Evolutionary conservation across 495 filamentous ascomycete genomes (phyloP).

Genomic region (Emericellopsis terricola): DNA sequence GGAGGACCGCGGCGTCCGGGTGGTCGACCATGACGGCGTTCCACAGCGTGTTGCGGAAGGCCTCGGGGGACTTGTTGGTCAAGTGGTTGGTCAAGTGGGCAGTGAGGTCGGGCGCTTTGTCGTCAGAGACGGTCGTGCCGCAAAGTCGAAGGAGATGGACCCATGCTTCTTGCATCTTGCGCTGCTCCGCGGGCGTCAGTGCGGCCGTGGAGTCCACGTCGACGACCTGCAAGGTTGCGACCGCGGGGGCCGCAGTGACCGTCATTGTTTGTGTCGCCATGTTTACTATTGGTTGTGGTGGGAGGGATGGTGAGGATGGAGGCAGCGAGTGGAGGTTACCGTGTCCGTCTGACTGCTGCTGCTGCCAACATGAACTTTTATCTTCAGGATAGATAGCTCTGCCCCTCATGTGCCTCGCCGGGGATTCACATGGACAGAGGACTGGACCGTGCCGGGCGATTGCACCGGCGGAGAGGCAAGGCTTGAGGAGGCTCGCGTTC

Average conservation of each 20-base stretch:
- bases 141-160: slow-evolving; percentile 58
- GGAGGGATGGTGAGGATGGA: too few species aligned
- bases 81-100: slow-evolving; percentile 72
- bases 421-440: too few species aligned
- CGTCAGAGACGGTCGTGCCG: slow-evolving; percentile 51
- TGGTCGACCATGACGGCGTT: slow-evolving; percentile 89
- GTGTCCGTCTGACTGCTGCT: too few species aligned
- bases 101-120: slow-evolving; percentile 34
- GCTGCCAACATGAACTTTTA: too few species aligned
- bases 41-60: slow-evolving; percentile 74
- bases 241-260: not conserved
- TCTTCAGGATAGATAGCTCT: too few species aligned
- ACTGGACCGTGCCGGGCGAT: too few species aligned
- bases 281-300: too few species aligned
- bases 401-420: too few species aligned
- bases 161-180: slow-evolving; percentile 81
- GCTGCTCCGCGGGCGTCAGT: slow-evolving; percentile 77
- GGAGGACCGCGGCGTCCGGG: slow-evolving; percentile 70
- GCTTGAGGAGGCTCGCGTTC: too few species aligned
- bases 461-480: too few species aligned
- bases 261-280: too few species aligned
- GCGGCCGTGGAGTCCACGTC: slow-evolving; percentile 67
- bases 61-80: slow-evolving; percentile 53
- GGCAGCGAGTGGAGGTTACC: too few species aligned
- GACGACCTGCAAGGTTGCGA: slow-evolving; percentile 19